Conservation (phyloP, 169 alveolate genomes). For the Cryptosporidium sp. region DNA sequence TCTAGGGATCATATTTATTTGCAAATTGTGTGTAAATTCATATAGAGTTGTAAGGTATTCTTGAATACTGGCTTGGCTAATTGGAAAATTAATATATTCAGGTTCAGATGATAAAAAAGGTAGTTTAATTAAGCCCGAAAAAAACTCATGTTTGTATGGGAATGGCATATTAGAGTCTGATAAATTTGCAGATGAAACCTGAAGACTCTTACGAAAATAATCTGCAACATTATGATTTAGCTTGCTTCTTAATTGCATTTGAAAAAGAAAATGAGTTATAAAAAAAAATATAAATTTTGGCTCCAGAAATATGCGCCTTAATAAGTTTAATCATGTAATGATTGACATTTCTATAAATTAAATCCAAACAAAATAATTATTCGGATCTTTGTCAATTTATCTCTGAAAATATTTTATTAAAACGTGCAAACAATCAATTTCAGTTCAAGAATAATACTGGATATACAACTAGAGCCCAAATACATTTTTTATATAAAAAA, state of each 20-base stretch:
- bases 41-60: conserved; percentile 10
- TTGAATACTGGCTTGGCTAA: conserved; percentile 28
- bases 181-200: conserved; percentile 35
- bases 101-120: conserved; percentile 60
- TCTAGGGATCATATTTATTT: conserved; percentile 27
- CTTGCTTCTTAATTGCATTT: conserved; percentile 49
- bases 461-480: conserved; percentile 1
- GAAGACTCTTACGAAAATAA: conserved; percentile 23
- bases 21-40: conserved; percentile 1
- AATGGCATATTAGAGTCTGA: conserved; percentile 54
- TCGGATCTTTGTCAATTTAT: no score
- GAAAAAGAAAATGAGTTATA: background rate
- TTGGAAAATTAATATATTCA: conserved; percentile 44
- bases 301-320: conserved; percentile 24
- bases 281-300: conserved; percentile 8
- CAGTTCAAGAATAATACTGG: background rate
- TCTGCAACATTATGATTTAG: conserved; percentile 45
- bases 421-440: background rate
- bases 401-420: no score
- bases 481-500: background rate
- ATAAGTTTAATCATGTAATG: background rate
- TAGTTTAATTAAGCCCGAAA: conserved; percentile 43
- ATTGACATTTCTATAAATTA: background rate
- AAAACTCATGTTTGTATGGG: conserved; percentile 70
- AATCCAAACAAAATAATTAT: no score